phyloP scores from a whole-genome alignment of 1,284 basidiomycete species.

The Tylopilus orsonianus region DNA sequence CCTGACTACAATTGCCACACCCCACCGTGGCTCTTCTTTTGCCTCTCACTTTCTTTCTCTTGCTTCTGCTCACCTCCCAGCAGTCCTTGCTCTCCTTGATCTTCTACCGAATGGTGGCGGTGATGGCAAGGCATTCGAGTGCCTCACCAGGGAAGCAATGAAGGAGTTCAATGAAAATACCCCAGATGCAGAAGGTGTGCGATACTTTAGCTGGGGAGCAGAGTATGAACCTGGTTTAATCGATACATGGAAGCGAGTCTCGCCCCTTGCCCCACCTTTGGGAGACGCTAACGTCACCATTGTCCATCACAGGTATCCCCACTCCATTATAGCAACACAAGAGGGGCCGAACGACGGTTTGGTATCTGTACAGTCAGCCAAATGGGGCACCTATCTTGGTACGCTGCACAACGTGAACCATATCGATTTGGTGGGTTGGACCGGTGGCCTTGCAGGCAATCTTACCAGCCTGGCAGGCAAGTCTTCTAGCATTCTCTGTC shows the following conservation, averaged over 20 bases:
- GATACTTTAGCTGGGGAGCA: conserved; percentile 94
- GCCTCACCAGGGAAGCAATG: conserved; percentile 86
- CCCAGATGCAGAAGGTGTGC: conserved; percentile 72
- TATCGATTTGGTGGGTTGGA: conserved; percentile 86
- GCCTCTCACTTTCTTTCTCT: conserved; percentile 90
- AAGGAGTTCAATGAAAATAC: conserved; percentile 83
- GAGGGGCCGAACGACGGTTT: conserved; percentile 94
- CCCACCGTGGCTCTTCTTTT: conserved; percentile 91
- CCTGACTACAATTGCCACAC: conserved; percentile 91
- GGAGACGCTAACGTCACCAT: not conserved
- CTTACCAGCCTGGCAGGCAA: conserved; percentile 51
- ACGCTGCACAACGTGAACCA: conserved; percentile 91
- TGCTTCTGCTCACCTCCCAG: conserved; percentile 66
- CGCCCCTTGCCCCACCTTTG: not conserved
- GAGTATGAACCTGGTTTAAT: conserved; percentile 84
- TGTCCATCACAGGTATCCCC: conserved; percentile 58
- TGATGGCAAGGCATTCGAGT: conserved; percentile 89
- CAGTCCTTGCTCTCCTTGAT: conserved; percentile 68
- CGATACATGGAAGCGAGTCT: conserved; percentile 77
- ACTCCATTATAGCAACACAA: conserved; percentile 80
- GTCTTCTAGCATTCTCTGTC: not conserved
- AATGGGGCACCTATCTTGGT: conserved; percentile 87
- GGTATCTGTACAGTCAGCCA: conserved; percentile 79
- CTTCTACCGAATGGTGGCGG: conserved; percentile 79
- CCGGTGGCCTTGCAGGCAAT: conserved; percentile 63